Evolutionary conservation across 805 yeast genomes (phyloP), one percentile per base, ranked within the genome.

Genomic region (Dipodascus albidus): DNA sequence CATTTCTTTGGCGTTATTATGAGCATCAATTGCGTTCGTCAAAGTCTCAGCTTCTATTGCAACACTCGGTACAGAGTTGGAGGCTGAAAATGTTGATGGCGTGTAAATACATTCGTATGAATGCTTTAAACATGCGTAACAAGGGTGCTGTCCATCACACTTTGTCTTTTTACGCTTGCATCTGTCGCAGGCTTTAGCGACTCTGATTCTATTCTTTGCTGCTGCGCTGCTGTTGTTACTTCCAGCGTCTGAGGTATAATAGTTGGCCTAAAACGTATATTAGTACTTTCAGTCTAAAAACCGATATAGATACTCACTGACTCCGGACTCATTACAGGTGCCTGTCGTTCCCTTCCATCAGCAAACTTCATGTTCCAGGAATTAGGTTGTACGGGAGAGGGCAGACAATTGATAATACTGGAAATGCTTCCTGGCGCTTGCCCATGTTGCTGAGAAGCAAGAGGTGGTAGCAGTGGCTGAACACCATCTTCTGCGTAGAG

Each of bases 111-210:
- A 62, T 15, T 56, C 58, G 6, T 48, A 38, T 1, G 62, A 66
- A 52, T 67, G 72, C 59, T 69, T 67, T 4, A 62, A 54, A 62
- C 85, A 80, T 3, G 74, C 70, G 3, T 57, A 54, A 56, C 85
- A 80, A 8, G 84, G 84, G 47, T 57, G 58, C 15, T 70, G 67
- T 3, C 83, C 83, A 51, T 79, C 72, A 62, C 85, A 80, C 59
- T 80, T 80, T 54, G 77, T 76, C 63, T 80, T 79, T 55, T 76
- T 80, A 38, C 69, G 65, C 53, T 80, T 68, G 62, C 85, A 80
- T 21, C 80, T 67, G 52, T 74, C 78, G 57, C 85, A 80, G 1
- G 84, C 85, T 56, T 71, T 74, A 52, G 70, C 67, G 8, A 78
- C 82, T 48, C 81, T 62, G 54, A 70, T 57, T 27, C 76, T 3